Conservation (phyloP, 2,329 filamentous ascomycete species). For the Didymellaceae sp. region DNA sequence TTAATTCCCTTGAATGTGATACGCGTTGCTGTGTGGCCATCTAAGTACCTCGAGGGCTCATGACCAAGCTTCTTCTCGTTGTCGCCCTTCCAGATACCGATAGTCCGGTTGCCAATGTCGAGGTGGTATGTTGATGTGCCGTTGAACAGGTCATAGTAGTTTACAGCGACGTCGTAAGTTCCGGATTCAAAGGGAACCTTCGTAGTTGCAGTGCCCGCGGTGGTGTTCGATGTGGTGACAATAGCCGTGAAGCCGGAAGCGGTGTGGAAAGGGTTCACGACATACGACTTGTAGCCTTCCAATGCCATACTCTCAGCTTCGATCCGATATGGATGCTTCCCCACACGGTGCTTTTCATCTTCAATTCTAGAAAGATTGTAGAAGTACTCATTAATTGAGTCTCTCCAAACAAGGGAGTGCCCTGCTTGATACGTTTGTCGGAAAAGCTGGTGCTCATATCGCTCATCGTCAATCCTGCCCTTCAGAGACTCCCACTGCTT, state of each 20-base stretch:
- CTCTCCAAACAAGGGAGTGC: slow-evolving; percentile 73
- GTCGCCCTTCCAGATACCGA: slow-evolving; percentile 67
- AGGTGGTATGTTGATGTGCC: slow-evolving; percentile 64
- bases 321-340: slow-evolving; percentile 68
- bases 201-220: slow-evolving; percentile 57
- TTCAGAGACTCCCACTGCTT: slow-evolving; percentile 61
- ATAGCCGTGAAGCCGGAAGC: slow-evolving; percentile 64
- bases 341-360: slow-evolving; percentile 63
- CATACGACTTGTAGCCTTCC: slow-evolving; percentile 61
- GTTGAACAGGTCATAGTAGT: slow-evolving; percentile 69
- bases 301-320: slow-evolving; percentile 72
- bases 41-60: slow-evolving; percentile 63
- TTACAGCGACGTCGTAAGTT: slow-evolving; percentile 68
- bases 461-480: slow-evolving; percentile 64
- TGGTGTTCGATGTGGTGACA: slow-evolving; percentile 61
- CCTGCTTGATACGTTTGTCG: slow-evolving; percentile 70
- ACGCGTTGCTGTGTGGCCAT: slow-evolving; percentile 69
- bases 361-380: slow-evolving; percentile 65
- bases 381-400: slow-evolving; percentile 71
- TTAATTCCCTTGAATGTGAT: slow-evolving; percentile 63
- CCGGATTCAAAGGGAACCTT: slow-evolving; percentile 59
- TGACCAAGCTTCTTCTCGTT: slow-evolving; percentile 66
- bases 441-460: slow-evolving; percentile 65
- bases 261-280: slow-evolving; percentile 64
- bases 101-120: slow-evolving; percentile 58